phyloP scores from a whole-genome alignment of 2,329 filamentous ascomycete species.

The Claviceps sorghi region DNA sequence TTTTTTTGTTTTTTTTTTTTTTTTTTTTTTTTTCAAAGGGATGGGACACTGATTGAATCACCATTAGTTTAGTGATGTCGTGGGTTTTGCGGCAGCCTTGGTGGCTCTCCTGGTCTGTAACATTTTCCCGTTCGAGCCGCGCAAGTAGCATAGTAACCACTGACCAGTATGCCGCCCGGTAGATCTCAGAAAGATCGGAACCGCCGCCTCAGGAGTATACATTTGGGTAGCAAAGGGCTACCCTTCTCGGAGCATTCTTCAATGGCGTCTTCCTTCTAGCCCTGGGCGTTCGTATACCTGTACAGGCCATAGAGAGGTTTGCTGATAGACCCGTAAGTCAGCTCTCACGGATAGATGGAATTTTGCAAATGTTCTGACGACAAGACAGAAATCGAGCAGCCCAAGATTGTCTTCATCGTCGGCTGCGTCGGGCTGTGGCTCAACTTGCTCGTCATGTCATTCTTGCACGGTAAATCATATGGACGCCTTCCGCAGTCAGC shows the following conservation, averaged over 20 bases:
- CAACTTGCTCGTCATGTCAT: conserved; percentile 50
- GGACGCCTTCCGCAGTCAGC: neutral
- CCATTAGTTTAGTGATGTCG: conserved; percentile 50
- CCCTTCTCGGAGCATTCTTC: conserved; percentile 65
- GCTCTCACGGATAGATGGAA: neutral
- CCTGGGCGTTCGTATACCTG: conserved; percentile 54
- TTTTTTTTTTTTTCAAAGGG: neutral
- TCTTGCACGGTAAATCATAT: conserved; percentile 44
- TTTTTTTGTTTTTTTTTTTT: neutral
- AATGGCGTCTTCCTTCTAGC: conserved; percentile 64
- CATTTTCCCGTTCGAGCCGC: neutral
- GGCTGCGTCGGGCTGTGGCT: conserved; percentile 51
- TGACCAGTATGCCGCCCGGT: neutral
- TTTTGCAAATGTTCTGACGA: conserved; percentile 7
- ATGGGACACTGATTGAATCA: neutral
- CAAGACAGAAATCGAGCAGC: conserved; percentile 43
- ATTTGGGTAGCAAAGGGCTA: conserved; percentile 64
- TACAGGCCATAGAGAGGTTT: conserved; percentile 62
- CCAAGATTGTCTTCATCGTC: conserved; percentile 52
- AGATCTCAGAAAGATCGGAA: conserved; percentile 38
- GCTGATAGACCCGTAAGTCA: conserved; percentile 38
- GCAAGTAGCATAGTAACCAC: neutral
- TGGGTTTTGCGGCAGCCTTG: conserved; percentile 54
- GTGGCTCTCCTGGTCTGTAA: conserved; percentile 43
- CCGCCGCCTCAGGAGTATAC: conserved; percentile 37